These are phyloP conservation scores for Zea mays DNA, from an alignment of 176 grass and related monocot genomes.

Conservation along the genomic window DNA sequence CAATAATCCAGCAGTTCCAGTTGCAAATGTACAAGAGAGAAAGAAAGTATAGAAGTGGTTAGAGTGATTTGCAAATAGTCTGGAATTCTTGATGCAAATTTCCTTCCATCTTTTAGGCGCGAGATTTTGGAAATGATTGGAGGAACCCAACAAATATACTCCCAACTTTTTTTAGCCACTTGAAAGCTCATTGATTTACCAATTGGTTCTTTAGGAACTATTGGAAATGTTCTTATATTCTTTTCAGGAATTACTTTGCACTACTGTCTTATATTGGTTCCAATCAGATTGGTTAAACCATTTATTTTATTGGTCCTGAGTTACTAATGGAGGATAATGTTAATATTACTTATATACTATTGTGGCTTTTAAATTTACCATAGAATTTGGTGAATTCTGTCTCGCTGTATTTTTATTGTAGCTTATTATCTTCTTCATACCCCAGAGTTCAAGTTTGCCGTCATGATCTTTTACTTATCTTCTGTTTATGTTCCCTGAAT, in stretches of 20 bases:
- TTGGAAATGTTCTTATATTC: not conserved
- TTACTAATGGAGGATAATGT: not conserved
- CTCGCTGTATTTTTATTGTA: slow-evolving; percentile 2
- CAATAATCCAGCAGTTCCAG: no score
- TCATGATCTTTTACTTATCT: slow-evolving; percentile 31
- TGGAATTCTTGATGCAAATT: not conserved
- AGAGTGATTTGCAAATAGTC: not conserved
- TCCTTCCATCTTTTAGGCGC: not conserved
- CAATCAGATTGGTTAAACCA: not conserved
- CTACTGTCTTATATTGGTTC: not conserved
- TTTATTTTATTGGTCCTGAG: not conserved
- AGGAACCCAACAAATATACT: not conserved
- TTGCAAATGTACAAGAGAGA: no score
- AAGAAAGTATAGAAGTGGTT: no score
- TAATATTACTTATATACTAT: not conserved
- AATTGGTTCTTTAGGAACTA: not conserved
- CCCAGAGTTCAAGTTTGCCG: not conserved
- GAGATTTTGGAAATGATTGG: not conserved
- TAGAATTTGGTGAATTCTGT: not conserved
- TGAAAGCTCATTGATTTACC: not conserved
- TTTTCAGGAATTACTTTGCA: not conserved
- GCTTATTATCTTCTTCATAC: slow-evolving; percentile 32
- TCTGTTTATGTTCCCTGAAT: slow-evolving; percentile 25
- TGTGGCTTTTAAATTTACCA: slow-evolving; percentile 9
- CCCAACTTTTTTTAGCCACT: not conserved